Base-by-base conservation (phyloP, 2,329 filamentous ascomycete genomes). In the Epichloe sibirici region DNA sequence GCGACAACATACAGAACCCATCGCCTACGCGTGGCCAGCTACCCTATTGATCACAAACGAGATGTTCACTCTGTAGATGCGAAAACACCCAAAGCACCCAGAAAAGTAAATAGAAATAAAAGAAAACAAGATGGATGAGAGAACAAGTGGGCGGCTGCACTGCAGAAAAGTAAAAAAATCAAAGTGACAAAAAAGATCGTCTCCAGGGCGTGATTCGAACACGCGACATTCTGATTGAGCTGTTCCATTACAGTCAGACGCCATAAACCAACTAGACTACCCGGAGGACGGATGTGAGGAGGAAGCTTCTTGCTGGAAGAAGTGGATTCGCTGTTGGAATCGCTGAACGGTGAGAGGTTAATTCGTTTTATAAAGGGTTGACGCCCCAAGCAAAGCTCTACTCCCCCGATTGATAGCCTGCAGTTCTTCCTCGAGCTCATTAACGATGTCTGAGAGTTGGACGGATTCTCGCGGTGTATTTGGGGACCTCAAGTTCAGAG, bases 261-360 rank as follows among this genome's bases (percentile, higher is more conserved):
- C 58, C 57, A 61, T 61, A 54, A 61, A 58, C 59, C 59, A 61
- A 59, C 59, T 61, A 59, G 57, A 59, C 59, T 57, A 61, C 59
- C 58, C 58, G 50, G 59, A 61, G 59, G 11, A 1, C 2, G 2
- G 9, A 3, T 21, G 7, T 5, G 17, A 9, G n/a, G 8, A 9
- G 8, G 8, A 3, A 3, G 8, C 3, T 21, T 25, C 42, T 13
- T 34, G 42, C 34, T 3, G 12, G 15, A 25, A 5, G 13, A 39
- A 39, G 17, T 43, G 38, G 25, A 49, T 49, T 53, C 47, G 35
- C 21, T 17, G 25, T 4, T 13, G 17, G 38, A 5, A 43, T 43
- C 4, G 47, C 12, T 49, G 51, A 44, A 11, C 35, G 25, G 47
- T 12, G 5, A 7, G 0, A 0, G 1, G 3, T 42, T 45, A 53